Evolutionary conservation across 192 early-diverging fungal genomes (phyloP), one percentile per base, ranked within the genome.

Genomic region (Podila epicladia): DNA sequence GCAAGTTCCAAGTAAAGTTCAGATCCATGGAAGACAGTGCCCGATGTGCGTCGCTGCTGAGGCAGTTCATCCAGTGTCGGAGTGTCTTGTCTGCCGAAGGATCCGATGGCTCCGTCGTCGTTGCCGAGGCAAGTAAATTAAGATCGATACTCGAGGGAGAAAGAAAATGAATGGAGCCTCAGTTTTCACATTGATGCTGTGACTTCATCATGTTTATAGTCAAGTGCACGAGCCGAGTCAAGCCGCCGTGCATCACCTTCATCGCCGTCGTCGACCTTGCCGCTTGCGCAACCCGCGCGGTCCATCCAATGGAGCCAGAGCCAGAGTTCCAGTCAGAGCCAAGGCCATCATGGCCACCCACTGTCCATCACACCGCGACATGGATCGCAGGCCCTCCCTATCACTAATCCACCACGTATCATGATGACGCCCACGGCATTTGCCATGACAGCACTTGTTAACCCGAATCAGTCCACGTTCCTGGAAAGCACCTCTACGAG

Each of bases 1-100:
- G 62, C 33, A 75, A 64, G 51, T 62, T 75, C 29, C 73, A 75
- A 35, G 50, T 69, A 26, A 75, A 64, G 24, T 75, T 75, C 38
- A 24, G 29, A 33, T 35, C 62, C 13, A 0, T 37, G 20, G 5
- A 51, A 13, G 73, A 75, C 28, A 53, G 73, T 57, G 67, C 37
- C 38, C 73, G 58, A 50, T 75, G 73, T 67, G 67, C 67, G 0
- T 64, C 67, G 0, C 4, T 69, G 8, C 41, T 75, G 0, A 22
- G 17, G 11, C 35, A 19, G 9, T 69, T 62, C 24, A 64, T 75
- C 17, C 53, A 73, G 29, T 73, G 71, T 50, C 71, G 64, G 53
- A 55, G 11, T n/a, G n/a, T 55, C 20, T 12, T 55, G n/a, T 55
- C 53, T 5, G 12, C 20, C 6, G 53, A 26, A 11, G 53, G 53